Conservation (phyloP, 2,329 filamentous ascomycete genomes). For the Exophiala sp. region DNA sequence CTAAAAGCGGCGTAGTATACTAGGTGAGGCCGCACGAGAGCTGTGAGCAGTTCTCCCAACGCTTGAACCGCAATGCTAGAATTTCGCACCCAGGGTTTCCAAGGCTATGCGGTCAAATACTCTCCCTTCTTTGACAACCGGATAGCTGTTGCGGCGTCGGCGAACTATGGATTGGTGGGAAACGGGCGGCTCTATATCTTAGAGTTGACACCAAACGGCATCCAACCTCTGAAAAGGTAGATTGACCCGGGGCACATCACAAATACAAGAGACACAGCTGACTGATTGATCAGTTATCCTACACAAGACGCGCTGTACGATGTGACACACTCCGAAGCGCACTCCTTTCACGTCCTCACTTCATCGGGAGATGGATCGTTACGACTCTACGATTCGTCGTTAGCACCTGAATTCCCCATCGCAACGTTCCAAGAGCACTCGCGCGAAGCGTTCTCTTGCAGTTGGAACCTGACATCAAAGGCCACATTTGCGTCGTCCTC, state of each 20-base stretch:
- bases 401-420: constrained; percentile 72
- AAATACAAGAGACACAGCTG: neutral
- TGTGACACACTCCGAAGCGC: constrained; percentile 87
- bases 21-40: too few species aligned
- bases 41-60: too few species aligned
- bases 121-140: constrained; percentile 96
- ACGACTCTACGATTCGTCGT: constrained; percentile 82
- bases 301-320: constrained; percentile 97
- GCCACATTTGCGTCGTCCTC: constrained; percentile 84
- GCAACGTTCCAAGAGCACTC: constrained; percentile 91
- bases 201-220: constrained; percentile 73
- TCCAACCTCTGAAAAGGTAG: constrained; percentile 76
- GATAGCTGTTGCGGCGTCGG: constrained; percentile 80
- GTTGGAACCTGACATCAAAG: constrained; percentile 88
- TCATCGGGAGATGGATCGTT: constrained; percentile 90
- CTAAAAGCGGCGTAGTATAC: too few species aligned
- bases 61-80: constrained; percentile 66
- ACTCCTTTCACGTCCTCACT: constrained; percentile 87
- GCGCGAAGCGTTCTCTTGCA: constrained; percentile 83
- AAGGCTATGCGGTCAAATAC: constrained; percentile 96
- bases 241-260: neutral
- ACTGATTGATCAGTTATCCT: constrained; percentile 61
- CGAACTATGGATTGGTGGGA: constrained; percentile 94
- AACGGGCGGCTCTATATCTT: constrained; percentile 87
- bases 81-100: constrained; percentile 87